Base-by-base conservation (phyloP, 2,329 filamentous ascomycete genomes). In the Ascocoryne sarcoides region DNA sequence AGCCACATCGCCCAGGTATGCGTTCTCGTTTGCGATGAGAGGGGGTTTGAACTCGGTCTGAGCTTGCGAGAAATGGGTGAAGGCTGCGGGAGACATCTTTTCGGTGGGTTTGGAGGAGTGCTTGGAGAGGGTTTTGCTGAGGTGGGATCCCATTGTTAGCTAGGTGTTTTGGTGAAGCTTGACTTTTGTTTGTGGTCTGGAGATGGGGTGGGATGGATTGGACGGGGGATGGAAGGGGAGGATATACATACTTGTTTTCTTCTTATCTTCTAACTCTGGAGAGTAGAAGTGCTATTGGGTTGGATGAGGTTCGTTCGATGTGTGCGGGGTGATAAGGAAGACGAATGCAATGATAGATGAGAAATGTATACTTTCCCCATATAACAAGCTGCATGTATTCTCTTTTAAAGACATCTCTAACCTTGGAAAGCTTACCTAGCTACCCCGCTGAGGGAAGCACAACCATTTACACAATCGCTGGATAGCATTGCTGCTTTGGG, bases 11-110 rank as follows among this genome's bases (percentile, higher is more conserved):
- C 74, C 75, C 10, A 80, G 65, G 57, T 65, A 80, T 14, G 75
- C 75, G 52, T 80, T 80, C 44, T 78, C 71, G 55, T 79, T 77
- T 35, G 73, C 75, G 49, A 80, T 76, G 39, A 79, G 65, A 9
- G 75, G 75, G 2, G 71, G 74, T 53, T 76, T 74, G 62, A 72
- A 78, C 30, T 61, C 64, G 5, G 64, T 68, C 57, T 79, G 74
- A 0, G 71, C 72, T 47, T 69, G 64, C 37, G 64, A 54, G 56
- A 68, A 70, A 60, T 79, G 69, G 9, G 42, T 51, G 51, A 60
- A 58, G 35, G 50, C 43, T 23, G 38, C 32, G 7, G 50, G 40
- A 30, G 54, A 40, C 36, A 50, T 57, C 36, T 40, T 35, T n/a
- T 40, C 17, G 17, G 36, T 10, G 33, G 31, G 32, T 18, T 40